Evolutionary conservation across 495 filamentous ascomycete species (phyloP), one percentile per base, ranked within the genome.

Genomic region (Xylaria castorea): DNA sequence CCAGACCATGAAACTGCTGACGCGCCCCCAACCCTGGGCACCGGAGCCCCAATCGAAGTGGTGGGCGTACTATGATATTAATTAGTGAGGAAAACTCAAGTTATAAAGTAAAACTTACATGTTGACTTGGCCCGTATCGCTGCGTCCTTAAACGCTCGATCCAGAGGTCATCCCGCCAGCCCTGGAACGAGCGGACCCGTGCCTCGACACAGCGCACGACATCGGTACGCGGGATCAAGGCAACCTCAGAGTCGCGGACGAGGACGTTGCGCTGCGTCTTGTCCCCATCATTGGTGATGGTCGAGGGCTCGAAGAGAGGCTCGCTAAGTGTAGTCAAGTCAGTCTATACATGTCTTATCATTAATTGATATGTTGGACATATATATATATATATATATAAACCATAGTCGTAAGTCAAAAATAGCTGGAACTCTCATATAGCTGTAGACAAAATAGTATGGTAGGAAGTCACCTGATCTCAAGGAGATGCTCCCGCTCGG

Each of bases 1-100:
- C 82, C 82, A 85, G 9, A 74, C 83, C 84, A 85, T 85, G 58
- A 85, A 81, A 63, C 83, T 85, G 58, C 82, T 83, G n/a, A 83
- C 83, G 27, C 84, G 76, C 8, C 83, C 84, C 84, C 83, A 86
- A 11, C 84, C 84, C 2, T 77, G 79, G 0, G 72, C 72, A 11
- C 76, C 78, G 2, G 75, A 77, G 46, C 83, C 83, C 83, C 83
- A 86, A 75, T 86, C 84, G 65, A 84, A 85, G 70, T 86, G 84
- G 61, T 84, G 82, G 40, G 58, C 69, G 64, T 85, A 86, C 70
- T 72, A 36, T 8, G 18, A 27, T 8, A 32, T 18, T 34, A 25
- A 3, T 64, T 18, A 25, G 46, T 30, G 32, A 63, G 32, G 36
- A 38, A 36, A 57, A 61, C 20, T 14, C 40, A 7, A 50, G n/a